These are phyloP conservation scores for Pyrenochaeta sp. DNA, from an alignment of 2,329 filamentous ascomycete species.

Conservation along the genomic window DNA sequence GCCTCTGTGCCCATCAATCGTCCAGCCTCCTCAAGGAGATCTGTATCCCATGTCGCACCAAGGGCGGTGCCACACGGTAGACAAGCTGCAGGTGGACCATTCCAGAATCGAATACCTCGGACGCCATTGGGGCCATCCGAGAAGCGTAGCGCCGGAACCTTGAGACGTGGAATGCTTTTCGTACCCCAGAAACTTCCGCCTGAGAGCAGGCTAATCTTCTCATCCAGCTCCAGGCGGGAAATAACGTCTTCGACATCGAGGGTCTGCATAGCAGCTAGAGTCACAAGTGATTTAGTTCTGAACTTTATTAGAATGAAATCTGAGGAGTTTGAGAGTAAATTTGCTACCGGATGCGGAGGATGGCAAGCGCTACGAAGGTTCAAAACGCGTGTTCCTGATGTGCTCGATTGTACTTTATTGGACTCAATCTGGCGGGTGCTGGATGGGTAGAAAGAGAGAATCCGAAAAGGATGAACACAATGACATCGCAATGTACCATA, in stretches of 20 bases:
- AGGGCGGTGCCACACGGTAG: slow-evolving; percentile 75
- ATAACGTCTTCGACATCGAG: slow-evolving; percentile 1
- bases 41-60: slow-evolving; percentile 73
- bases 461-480: not conserved
- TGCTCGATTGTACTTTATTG: not conserved
- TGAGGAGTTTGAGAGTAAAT: too few relatives aligned
- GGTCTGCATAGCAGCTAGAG: not conserved
- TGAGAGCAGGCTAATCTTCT: slow-evolving; percentile 9
- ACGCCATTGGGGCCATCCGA: slow-evolving; percentile 73
- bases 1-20: slow-evolving; percentile 72
- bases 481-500: not conserved
- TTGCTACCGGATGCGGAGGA: too few relatives aligned
- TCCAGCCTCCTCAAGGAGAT: slow-evolving; percentile 70
- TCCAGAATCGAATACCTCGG: slow-evolving; percentile 68
- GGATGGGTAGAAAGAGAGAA: too few relatives aligned
- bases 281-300: too few relatives aligned
- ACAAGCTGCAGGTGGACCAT: slow-evolving; percentile 67
- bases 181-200: slow-evolving; percentile 67
- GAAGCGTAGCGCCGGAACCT: slow-evolving; percentile 30
- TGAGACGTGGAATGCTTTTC: slow-evolving; percentile 61
- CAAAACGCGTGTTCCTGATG: not conserved
- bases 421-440: too few relatives aligned
- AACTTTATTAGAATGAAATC: too few relatives aligned
- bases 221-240: slow-evolving; percentile 9
- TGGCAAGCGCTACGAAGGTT: not conserved